Evolutionary conservation across 495 filamentous ascomycete species (phyloP), one percentile per base, ranked within the genome.

Genomic region (Xylaria longipes): DNA sequence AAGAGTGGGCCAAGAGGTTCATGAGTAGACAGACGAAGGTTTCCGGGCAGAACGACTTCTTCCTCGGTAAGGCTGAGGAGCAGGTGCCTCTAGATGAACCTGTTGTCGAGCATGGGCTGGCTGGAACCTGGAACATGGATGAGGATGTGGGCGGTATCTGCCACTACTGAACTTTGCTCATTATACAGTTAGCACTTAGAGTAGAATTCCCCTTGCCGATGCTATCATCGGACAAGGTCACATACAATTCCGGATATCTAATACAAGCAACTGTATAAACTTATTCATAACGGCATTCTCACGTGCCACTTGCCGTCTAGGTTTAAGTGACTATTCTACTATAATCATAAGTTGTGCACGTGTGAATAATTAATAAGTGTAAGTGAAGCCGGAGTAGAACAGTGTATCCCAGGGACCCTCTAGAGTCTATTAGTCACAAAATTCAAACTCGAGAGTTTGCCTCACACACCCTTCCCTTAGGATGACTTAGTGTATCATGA

Each of bases 121-220:
- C 93, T 4, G 94, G 93, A 3, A 92, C 89, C 3, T 98, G 95
- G 95, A 89, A 87, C 3, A 90, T 95, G 68, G 92, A 94, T 75
- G 94, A 97, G 61, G 84, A 85, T 57, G 82, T 83, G 3, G 93
- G 90, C 48, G 93, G 92, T 45, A 84, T 86, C 52, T 86, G 84
- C 74, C 79, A 82, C 45, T 85, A 86, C 39, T 86, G 25, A 64
- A 14, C 22, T 46, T n/a, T 65, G 45, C 25, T 37, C 14, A 27
- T 15, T 52, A 37, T 22, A n/a, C 20, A 31, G 15, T 61, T 43
- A 14, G 37, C 37, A 4, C 22, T 27, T 52, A 31, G 29, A 45
- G 5, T 43, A 22, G 39, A 29, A 41, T 56, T 33, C 22, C 17
- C 20, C 12, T 35, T 48, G 15, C 35, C 25, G 50, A 60, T 22